Evolutionary conservation across 768 basidiomycete genomes (phyloP), one percentile per base, ranked within the genome.

Genomic region (Phallus indusiatus): DNA sequence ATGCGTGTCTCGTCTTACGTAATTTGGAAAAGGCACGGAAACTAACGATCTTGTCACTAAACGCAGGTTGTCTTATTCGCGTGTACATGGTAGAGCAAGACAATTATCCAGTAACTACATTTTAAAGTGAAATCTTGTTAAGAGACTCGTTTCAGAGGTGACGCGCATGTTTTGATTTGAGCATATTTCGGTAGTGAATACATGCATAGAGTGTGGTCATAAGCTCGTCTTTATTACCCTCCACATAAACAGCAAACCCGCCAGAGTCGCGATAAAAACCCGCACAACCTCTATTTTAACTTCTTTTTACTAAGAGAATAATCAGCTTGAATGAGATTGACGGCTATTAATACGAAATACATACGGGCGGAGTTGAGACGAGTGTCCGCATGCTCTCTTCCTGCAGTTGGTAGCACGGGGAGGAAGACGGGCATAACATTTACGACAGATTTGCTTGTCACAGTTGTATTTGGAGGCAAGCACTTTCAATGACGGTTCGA

Each of bases 381-480:
- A 90, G 74, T 90, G 90, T 18, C 93, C 93, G 70, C 94, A 95
- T 61, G 84, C 81, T 65, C 93, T 82, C 80, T 95, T 95, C 72
- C 95, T 82, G 86, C 96, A 98, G 84, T 99, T 98, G 78, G 94
- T 97, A 37, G 96, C 96, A 72, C 96, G 93, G 56, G 94, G 95
- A 64, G 96, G 95, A 67, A 98, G 95, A 67, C 96, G 95, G 49
- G 96, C 96, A 74, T 98, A 98, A 80, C 96, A 98, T 76, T 97
- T 97, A 75, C 96, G 93, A 83, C 96, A 98, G 69, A 97, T 97
- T 73, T 94, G 91, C 82, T 95, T 95, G 77, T 96, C 93, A 74
- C 94, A 97, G 78, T 97, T 97, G 85, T 94, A 96, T 75, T 95
- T 95, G 72, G 87, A 81, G 60, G 96, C 96, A 62, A 98, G 84